phyloP scores from a whole-genome alignment of 768 basidiomycete species.

The Amanita molliuscula region DNA sequence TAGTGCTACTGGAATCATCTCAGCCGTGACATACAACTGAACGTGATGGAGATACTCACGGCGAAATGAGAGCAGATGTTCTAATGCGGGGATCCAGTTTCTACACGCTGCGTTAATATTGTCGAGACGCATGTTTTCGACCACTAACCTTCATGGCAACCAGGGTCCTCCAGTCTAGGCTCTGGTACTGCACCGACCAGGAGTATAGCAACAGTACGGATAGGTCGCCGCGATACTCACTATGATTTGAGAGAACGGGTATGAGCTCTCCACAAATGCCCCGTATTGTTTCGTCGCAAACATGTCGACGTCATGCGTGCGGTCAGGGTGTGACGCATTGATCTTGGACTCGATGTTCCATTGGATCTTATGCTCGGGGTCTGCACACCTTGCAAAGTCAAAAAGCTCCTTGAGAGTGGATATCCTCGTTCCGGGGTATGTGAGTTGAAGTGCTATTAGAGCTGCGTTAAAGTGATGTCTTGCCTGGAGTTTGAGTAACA shows the following conservation, averaged over 20 bases:
- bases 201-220: not conserved
- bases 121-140: too few relatives aligned
- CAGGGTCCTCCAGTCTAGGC: slow-evolving; percentile 75
- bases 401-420: slow-evolving; percentile 70
- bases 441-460: slow-evolving; percentile 53
- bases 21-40: not conserved
- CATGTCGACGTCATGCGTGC: slow-evolving; percentile 42
- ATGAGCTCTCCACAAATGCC: slow-evolving; percentile 47
- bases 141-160: slow-evolving; percentile 52
- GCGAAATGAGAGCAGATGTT: slow-evolving; percentile 57
- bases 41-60: slow-evolving; percentile 26
- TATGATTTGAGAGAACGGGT: slow-evolving; percentile 45
- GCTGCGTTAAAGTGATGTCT: not conserved
- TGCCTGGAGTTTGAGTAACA: not conserved
- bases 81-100: slow-evolving; percentile 41
- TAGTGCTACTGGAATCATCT: slow-evolving; percentile 20
- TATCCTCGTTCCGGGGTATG: slow-evolving; percentile 62
- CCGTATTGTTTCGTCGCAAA: slow-evolving; percentile 56
- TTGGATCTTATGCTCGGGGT: slow-evolving; percentile 45
- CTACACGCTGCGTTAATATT: slow-evolving; percentile 17
- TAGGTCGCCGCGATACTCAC: slow-evolving; percentile 23
- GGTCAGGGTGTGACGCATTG: slow-evolving; percentile 38
- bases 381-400: slow-evolving; percentile 65
- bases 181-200: slow-evolving; percentile 48
- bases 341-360: slow-evolving; percentile 82